A percentile compares a stretch with the other conserved stretches of the same genome.
These are phyloP conservation scores for Jamesozyma rosinii DNA, from an alignment of 805 yeast species.

Conservation along the genomic window DNA sequence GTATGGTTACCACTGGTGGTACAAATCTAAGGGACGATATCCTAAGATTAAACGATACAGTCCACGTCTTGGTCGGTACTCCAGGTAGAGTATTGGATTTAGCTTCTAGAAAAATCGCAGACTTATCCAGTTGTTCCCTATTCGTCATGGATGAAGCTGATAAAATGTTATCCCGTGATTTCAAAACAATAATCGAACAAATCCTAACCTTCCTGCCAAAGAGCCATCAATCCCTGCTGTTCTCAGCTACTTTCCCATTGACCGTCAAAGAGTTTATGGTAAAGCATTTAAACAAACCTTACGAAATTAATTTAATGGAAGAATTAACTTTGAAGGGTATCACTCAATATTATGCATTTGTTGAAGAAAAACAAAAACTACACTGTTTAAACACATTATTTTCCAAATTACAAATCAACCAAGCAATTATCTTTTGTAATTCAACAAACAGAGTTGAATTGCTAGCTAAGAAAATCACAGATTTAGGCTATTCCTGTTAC, in stretches of 20 bases:
- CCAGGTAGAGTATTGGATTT: constrained; percentile 96
- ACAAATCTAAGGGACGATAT: constrained; percentile 91
- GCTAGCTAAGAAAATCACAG: constrained; percentile 91
- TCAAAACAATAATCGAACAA: constrained; percentile 78
- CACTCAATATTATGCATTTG: constrained; percentile 96
- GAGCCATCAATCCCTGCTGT: constrained; percentile 74
- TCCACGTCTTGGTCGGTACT: constrained; percentile 91
- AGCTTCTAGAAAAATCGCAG: constrained; percentile 81
- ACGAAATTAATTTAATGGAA: constrained; percentile 95
- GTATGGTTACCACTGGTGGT: constrained; percentile 99
- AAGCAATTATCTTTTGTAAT: constrained; percentile 93
- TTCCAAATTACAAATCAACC: constrained; percentile 89
- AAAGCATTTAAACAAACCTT: constrained; percentile 79
- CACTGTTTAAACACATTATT: constrained; percentile 93
- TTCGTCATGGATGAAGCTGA: constrained; percentile 99
- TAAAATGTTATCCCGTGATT: constrained; percentile 87
- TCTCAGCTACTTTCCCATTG: constrained; percentile 93
- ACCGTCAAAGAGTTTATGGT: constrained; percentile 91
- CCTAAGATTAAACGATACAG: constrained; percentile 82
- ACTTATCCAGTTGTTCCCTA: constrained; percentile 73
- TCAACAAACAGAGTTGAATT: constrained; percentile 94
- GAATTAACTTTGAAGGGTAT: constrained; percentile 93
- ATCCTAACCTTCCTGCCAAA: constrained; percentile 73
- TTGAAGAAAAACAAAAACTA: constrained; percentile 90
- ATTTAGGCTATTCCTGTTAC: constrained; percentile 91